Base-by-base conservation (phyloP, 495 filamentous ascomycete species). In the Cladorrhinum samala region DNA sequence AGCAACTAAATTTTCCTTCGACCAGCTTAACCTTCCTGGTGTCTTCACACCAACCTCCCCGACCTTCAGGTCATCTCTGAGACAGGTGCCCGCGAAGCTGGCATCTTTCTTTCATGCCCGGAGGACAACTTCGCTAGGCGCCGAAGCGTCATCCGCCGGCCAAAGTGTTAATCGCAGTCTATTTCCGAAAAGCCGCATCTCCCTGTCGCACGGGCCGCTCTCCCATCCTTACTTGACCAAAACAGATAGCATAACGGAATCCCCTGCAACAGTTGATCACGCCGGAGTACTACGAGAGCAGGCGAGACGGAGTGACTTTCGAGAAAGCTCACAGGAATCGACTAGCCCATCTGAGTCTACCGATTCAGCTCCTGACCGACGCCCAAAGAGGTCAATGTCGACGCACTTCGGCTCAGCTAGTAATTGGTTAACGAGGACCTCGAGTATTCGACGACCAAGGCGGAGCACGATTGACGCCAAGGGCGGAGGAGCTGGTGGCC, bases 371-470 rank as follows among this genome's bases (percentile, higher is more conserved):
- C 67, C 70, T 3, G 72, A 73, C 14, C 72, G 69, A 50, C 68
- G 59, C 39, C 67, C 75, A 16, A 65, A 72, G 40, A 69, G 68
- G 33, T 77, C 78, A 49, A 65, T 79, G 25, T 81, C 78, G 36
- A 74, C 77, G 72, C 76, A 79, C 54, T 78, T 80, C 52, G 72
- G 67, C 55, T 75, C 76, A 7, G 72, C 75, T 7, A 64, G 64
- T 39, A 73, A 60, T 27, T 80, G 77, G 78, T 72, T 79, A 46
- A 55, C 74, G 9, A 73, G 68, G 58, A 72, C 69, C 13, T 71
- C 77, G 42, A 80, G 77, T 58, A 55, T 77, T 17, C 67, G 76
- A 46, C 69, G 72, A 16, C 66, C 67, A 20, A 77, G 73, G 60
- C 68, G 75, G 45, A 65, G 69, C 49, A 59, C 61, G 9, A 42